These are phyloP conservation scores for Selenicereus undatus DNA, from an alignment of 148 eudicot species.

Conservation along the genomic window DNA sequence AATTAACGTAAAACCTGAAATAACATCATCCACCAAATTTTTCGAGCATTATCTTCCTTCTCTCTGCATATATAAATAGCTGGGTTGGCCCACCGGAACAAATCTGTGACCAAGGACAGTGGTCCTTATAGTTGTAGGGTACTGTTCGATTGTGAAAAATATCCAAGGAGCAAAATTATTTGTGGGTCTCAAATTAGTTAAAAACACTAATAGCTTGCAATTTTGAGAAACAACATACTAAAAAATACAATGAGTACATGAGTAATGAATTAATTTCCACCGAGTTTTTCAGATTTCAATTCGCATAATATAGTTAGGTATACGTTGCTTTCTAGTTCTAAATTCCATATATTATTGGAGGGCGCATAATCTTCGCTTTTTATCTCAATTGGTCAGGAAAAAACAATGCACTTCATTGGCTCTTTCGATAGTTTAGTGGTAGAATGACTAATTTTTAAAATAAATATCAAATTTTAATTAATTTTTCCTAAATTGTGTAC, in stretches of 20 bases:
- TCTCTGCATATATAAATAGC: neutral
- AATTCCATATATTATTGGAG: neutral
- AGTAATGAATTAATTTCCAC: neutral
- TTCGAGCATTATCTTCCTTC: neutral
- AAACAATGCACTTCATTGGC: too few species aligned
- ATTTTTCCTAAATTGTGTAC: too few species aligned
- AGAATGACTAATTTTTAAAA: too few species aligned
- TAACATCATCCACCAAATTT: neutral
- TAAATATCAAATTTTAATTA: too few species aligned
- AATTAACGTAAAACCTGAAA: too few species aligned
- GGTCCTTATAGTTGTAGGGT: neutral
- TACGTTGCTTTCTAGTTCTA: neutral
- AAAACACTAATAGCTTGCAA: neutral
- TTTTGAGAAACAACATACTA: neutral
- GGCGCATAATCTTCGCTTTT: neutral
- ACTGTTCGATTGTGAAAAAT: neutral
- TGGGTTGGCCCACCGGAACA: neutral
- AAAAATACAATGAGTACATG: neutral
- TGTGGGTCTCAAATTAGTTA: neutral
- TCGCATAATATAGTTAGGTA: neutral
- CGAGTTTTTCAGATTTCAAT: neutral
- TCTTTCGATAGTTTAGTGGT: too few species aligned
- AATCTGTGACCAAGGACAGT: neutral
- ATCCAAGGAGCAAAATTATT: neutral
- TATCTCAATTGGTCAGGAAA: too few species aligned